phyloP scores from a whole-genome alignment of 192 early-diverging fungal genomes.

The Rhizophlyctis rosea region DNA sequence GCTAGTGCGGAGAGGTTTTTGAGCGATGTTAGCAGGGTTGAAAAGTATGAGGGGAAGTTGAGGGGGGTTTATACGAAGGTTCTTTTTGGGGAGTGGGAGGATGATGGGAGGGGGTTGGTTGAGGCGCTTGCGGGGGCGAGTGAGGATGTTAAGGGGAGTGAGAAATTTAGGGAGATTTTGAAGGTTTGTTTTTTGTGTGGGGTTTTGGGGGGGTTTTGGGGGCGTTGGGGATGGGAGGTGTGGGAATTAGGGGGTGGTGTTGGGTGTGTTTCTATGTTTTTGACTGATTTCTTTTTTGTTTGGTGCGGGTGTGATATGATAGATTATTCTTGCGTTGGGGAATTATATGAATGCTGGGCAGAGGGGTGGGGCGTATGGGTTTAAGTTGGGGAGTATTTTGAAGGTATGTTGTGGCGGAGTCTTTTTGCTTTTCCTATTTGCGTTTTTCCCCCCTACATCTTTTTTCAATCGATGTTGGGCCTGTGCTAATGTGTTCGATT shows the following conservation, averaged over 20 bases:
- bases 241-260: not conserved
- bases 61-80: constrained; percentile 46
- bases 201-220: not conserved
- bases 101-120: constrained; percentile 44
- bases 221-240: not conserved
- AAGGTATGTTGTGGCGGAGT: too few relatives aligned
- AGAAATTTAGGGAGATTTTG: constrained; percentile 46
- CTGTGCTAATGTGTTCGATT: too few relatives aligned
- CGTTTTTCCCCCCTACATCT: too few relatives aligned
- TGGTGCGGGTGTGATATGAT: too few relatives aligned
- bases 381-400: constrained; percentile 45
- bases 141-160: constrained; percentile 41
- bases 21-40: constrained; percentile 40
- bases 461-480: too few relatives aligned
- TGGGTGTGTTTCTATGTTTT: not conserved
- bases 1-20: constrained; percentile 48
- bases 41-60: constrained; percentile 41
- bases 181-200: constrained; percentile 20
- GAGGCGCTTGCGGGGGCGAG: constrained; percentile 32
- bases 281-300: not conserved
- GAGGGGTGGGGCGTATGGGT: constrained; percentile 52
- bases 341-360: constrained; percentile 54
- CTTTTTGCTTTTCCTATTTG: too few relatives aligned
- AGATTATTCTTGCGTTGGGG: constrained; percentile 51
- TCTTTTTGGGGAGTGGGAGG: constrained; percentile 37